Base-by-base conservation (phyloP, 1,284 basidiomycete species). In the Ganoderma boninense region DNA sequence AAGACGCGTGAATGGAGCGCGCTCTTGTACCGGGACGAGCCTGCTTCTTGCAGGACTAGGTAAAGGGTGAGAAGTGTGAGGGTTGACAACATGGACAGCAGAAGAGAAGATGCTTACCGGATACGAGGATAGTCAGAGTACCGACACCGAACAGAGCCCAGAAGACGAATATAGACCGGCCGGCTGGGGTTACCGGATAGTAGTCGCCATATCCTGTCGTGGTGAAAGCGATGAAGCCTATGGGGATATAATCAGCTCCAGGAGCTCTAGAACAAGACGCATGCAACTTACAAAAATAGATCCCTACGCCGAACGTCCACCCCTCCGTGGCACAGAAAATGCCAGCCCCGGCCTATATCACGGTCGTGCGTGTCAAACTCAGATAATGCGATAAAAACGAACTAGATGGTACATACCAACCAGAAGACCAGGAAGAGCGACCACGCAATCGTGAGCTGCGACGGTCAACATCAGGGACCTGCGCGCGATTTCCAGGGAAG, bases 81-180 rank as follows among this genome's bases (percentile, higher is more conserved):
- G 10, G 2, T 14, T 60, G 35, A 23, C 5, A 35, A 7, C 14
- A 35, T 13, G 23, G n/a, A 40, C 4, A 18, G 8, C 20, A 42
- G 23, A 78, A 69, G 35, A 77, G 13, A 66, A 13, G 8, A 54
- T n/a, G 68, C 84, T n/a, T 68, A 91, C 92, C 87, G 10, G 92
- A 90, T 69, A 92, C 87, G 13, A 94, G 83, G 46, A 92, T 89
- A 0, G 92, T 93, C 87, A 95, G 88, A 0, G 92, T 89, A 1
- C 86, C 92, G 23, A 95, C 91, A 29, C 93, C 93, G 11, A 93
- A 81, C 59, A 96, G 80, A 0, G 93, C 92, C 95, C 95, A 96
- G 10, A 91, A 87, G 65, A 95, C 88, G 79, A 96, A 96, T 62
- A 96, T 86, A 6, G 91, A 89, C 32, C 93, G 86, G 3, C 94